These are phyloP conservation scores for Mentha longifolia DNA, from an alignment of 257 asterid species.

Conservation along the genomic window DNA sequence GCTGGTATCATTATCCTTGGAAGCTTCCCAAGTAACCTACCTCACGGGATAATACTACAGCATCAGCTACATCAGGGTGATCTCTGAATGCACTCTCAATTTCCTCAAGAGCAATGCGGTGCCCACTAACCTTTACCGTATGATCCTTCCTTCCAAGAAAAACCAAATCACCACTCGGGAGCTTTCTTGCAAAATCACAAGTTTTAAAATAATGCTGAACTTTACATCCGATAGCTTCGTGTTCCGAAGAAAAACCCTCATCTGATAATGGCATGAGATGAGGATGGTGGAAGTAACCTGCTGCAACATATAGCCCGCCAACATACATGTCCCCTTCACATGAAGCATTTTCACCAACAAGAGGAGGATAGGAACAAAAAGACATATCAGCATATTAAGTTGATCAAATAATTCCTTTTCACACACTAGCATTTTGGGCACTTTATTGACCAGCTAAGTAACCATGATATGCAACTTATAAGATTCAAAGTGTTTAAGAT, in stretches of 20 bases:
- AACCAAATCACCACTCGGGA: constrained; percentile 78
- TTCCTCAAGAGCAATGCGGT: constrained; percentile 89
- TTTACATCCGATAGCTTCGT: constrained; percentile 28
- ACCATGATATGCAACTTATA: neutral
- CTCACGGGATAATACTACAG: constrained; percentile 70
- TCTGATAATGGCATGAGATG: constrained; percentile 53
- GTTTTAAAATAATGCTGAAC: constrained; percentile 60
- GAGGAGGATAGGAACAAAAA: constrained; percentile 26
- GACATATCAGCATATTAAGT: neutral
- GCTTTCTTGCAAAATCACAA: constrained; percentile 86
- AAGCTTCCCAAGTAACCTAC: constrained; percentile 64
- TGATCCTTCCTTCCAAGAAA: constrained; percentile 92
- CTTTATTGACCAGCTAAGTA: constrained; percentile 18
- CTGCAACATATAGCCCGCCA: constrained; percentile 74
- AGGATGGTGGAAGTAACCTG: constrained; percentile 79
- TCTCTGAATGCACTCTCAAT: constrained; percentile 68
- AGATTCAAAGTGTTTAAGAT: too few relatives aligned
- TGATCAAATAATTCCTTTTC: constrained; percentile 1
- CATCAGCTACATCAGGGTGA: constrained; percentile 74
- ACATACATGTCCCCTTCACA: constrained; percentile 80
- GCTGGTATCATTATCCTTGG: constrained; percentile 72
- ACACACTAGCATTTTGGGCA: neutral
- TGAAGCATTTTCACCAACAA: constrained; percentile 71
- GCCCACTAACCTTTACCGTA: constrained; percentile 75
- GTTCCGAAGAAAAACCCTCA: constrained; percentile 37